Conservation (phyloP, 2,329 filamentous ascomycete species). For the Clonostachys rhizophaga region DNA sequence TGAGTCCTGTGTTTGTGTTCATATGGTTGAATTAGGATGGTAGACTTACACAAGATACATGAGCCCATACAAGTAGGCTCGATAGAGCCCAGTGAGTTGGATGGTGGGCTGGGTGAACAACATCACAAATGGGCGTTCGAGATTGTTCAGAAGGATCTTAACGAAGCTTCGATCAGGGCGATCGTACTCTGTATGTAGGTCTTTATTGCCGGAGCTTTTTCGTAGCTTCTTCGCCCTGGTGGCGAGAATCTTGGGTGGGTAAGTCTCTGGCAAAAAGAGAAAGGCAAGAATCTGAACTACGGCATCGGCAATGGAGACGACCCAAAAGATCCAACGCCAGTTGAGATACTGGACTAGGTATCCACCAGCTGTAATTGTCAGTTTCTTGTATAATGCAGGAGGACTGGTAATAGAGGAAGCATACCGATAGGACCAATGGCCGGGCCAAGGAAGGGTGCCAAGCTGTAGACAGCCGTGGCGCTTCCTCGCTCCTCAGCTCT, state of each 20-base stretch:
- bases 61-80: conserved; percentile 47
- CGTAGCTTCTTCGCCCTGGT: conserved; percentile 16
- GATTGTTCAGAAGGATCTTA: conserved; percentile 15
- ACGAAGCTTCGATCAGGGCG: conserved; percentile 13
- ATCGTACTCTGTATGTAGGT: conserved; percentile 19
- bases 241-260: conserved; percentile 22
- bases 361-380: conserved; percentile 20
- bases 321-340: conserved; percentile 41
- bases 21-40: background rate
- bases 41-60: conserved; percentile 39
- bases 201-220: conserved; percentile 17
- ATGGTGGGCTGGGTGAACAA: conserved; percentile 45
- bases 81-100: conserved; percentile 40
- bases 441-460: conserved; percentile 36
- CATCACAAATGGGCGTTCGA: conserved; percentile 42
- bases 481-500: conserved; percentile 30
- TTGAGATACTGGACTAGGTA: conserved; percentile 26
- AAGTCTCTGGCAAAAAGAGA: conserved; percentile 31
- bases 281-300: conserved; percentile 24
- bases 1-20: accelerated
- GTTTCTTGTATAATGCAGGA: background rate
- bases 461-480: conserved; percentile 22
- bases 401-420: background rate
- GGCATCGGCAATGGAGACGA: conserved; percentile 28
- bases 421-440: conserved; percentile 32